Evolutionary conservation across 495 filamentous ascomycete species (phyloP).

Genomic region (Talaromyces adpressus): DNA sequence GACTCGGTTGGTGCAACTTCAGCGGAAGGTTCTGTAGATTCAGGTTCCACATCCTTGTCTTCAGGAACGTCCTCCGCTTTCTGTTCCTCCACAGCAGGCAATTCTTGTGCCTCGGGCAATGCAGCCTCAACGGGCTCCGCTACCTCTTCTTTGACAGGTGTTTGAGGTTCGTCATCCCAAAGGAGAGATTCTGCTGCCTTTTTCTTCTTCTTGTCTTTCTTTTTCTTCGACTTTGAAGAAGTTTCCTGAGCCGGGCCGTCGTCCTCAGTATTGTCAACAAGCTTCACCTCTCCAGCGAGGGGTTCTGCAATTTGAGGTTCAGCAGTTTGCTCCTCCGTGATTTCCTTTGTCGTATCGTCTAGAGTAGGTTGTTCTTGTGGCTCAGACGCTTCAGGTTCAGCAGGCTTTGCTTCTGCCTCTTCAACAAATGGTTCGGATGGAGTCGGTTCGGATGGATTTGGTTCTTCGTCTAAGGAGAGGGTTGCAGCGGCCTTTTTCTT

Average conservation of each 20-base stretch:
- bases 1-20: neutral
- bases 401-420: neutral
- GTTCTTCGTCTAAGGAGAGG: neutral
- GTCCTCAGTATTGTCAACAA: neutral
- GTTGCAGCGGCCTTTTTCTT: neutral
- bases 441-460: neutral
- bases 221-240: conserved; percentile 8
- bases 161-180: neutral
- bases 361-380: neutral
- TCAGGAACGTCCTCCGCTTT: neutral
- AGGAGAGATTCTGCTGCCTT: neutral
- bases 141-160: neutral
- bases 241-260: neutral
- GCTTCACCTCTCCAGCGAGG: neutral
- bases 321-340: neutral
- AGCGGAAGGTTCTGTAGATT: neutral
- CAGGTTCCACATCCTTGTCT: neutral
- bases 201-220: conserved; percentile 19
- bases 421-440: neutral
- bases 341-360: neutral
- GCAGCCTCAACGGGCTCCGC: neutral
- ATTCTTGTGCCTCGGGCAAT: neutral
- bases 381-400: neutral
- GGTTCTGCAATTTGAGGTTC: neutral
- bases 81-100: neutral